phyloP scores from a whole-genome alignment of 805 yeast genomes.

The Ogataea ramenticola region DNA sequence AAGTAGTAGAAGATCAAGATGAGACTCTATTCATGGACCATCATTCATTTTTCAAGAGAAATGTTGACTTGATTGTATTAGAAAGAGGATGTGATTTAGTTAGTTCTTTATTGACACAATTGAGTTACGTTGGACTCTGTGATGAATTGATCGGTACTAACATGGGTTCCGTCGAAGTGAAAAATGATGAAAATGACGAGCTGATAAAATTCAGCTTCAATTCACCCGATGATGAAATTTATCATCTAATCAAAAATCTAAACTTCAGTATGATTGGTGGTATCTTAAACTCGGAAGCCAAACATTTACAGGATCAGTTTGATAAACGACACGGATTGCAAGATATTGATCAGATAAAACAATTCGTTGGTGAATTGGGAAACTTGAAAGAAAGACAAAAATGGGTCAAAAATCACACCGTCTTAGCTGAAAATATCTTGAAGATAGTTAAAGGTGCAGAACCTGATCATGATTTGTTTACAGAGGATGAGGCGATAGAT shows the following conservation, averaged over 20 bases:
- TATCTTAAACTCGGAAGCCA: slow-evolving; percentile 63
- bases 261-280: slow-evolving; percentile 81
- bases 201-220: slow-evolving; percentile 16
- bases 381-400: slow-evolving; percentile 61
- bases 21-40: slow-evolving; percentile 27
- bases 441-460: slow-evolving; percentile 31
- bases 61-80: slow-evolving; percentile 66
- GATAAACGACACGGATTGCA: slow-evolving; percentile 51
- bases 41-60: slow-evolving; percentile 29
- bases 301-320: slow-evolving; percentile 59
- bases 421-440: slow-evolving; percentile 60
- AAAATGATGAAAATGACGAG: neutral
- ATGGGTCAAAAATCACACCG: slow-evolving; percentile 64
- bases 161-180: slow-evolving; percentile 9
- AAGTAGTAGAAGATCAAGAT: slow-evolving; percentile 23
- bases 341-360: slow-evolving; percentile 57
- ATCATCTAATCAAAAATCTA: slow-evolving; percentile 45
- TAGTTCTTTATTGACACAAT: slow-evolving; percentile 65
- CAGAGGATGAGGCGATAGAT: slow-evolving; percentile 7
- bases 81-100: slow-evolving; percentile 74
- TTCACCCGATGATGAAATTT: slow-evolving; percentile 39
- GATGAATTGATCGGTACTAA: slow-evolving; percentile 61
- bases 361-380: slow-evolving; percentile 64
- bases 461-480: slow-evolving; percentile 10
- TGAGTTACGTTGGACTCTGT: slow-evolving; percentile 76